A percentile compares a stretch with the other conserved stretches of the same genome.
These are phyloP conservation scores for Besnoitia besnoiti DNA, from an alignment of 169 alveolate genomes.

Conservation along the genomic window DNA sequence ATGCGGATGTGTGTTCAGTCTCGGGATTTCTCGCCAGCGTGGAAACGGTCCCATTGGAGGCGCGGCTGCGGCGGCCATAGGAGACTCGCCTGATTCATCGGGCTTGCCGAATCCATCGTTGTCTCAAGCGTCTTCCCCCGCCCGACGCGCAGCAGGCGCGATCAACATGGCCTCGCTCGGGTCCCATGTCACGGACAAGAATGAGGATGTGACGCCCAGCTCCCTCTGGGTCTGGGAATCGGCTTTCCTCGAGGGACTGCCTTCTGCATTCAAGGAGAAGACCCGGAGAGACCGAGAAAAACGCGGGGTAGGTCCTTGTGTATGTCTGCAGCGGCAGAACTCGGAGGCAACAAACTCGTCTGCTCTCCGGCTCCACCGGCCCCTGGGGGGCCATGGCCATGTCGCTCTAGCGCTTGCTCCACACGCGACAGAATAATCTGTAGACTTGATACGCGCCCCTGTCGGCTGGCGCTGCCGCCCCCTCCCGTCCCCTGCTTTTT, in stretches of 20 bases:
- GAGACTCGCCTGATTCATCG: not conserved
- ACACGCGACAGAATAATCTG: too few species aligned
- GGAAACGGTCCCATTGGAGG: not conserved
- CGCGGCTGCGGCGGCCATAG: not conserved
- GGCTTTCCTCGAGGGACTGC: constrained; percentile 60
- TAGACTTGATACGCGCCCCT: too few species aligned
- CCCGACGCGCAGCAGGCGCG: not conserved
- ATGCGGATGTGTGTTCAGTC: not conserved
- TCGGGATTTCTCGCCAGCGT: not conserved
- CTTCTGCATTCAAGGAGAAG: constrained; percentile 51
- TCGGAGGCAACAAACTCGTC: too few species aligned
- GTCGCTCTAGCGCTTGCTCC: too few species aligned
- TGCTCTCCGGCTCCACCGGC: too few species aligned
- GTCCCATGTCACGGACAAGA: not conserved
- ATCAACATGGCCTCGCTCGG: not conserved
- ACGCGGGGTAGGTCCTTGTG: constrained; percentile 42
- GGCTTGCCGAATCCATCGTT: not conserved
- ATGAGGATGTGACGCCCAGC: constrained; percentile 43
- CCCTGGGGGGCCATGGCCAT: too few species aligned
- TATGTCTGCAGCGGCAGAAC: too few species aligned
- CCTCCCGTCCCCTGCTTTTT: too few species aligned
- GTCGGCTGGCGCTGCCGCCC: too few species aligned
- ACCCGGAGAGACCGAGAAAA: constrained; percentile 51
- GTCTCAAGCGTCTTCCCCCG: not conserved
- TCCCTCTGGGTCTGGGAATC: constrained; percentile 61